These are phyloP conservation scores for Plantago major DNA, from an alignment of 257 asterid species.

Conservation along the genomic window DNA sequence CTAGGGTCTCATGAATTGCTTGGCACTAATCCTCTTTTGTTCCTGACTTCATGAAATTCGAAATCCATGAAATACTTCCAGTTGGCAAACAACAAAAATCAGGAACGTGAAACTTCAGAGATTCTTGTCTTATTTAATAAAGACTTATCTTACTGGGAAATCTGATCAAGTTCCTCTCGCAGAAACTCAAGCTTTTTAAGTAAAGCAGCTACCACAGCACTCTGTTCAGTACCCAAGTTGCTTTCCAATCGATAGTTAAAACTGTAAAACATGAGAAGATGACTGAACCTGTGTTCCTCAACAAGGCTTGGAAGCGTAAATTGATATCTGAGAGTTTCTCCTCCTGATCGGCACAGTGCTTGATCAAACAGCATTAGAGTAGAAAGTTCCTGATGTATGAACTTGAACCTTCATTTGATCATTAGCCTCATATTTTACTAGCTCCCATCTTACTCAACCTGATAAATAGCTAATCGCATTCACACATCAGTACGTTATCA, in stretches of 20 bases:
- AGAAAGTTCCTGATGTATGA: not conserved
- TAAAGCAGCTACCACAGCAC: not conserved
- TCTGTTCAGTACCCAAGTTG: no score
- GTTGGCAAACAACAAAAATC: not conserved
- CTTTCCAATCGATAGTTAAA: not conserved
- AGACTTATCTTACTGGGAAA: not conserved
- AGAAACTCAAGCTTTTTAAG: not conserved
- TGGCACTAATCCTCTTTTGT: no score
- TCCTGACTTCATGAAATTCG: not conserved
- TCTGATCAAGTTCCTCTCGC: not conserved
- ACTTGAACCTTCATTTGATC: not conserved
- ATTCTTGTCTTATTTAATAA: not conserved
- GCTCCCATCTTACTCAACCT: no score
- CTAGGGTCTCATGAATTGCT: not conserved
- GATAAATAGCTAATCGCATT: no score
- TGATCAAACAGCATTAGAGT: not conserved
- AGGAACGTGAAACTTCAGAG: not conserved
- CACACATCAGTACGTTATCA: no score
- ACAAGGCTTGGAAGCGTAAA: not conserved
- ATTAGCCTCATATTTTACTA: not conserved
- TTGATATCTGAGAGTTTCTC: not conserved
- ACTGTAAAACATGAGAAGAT: not conserved
- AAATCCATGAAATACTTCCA: conserved; percentile 1
- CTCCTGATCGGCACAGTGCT: not conserved
- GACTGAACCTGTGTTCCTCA: not conserved